These are phyloP conservation scores for Breviolum minutum DNA, from an alignment of 73 alveolate genomes.

Conservation along the genomic window DNA sequence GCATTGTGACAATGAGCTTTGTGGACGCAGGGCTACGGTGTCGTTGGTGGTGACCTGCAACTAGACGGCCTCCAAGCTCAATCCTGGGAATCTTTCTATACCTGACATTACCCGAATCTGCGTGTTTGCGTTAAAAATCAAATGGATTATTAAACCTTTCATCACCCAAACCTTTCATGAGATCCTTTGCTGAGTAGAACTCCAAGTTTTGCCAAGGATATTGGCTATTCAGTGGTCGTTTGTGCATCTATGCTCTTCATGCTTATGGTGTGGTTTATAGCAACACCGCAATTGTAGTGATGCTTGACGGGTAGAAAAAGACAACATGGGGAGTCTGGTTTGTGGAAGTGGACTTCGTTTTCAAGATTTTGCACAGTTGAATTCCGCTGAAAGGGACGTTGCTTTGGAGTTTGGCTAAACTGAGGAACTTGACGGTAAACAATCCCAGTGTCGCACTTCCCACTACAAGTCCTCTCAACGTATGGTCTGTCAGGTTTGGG, in stretches of 20 bases:
- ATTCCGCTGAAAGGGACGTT: too few relatives aligned
- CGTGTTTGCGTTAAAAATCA: too few relatives aligned
- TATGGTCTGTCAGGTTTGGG: slow-evolving; percentile 63
- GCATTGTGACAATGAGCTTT: background rate
- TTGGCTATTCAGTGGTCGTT: slow-evolving; percentile 84
- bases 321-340: background rate
- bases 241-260: slow-evolving; percentile 57
- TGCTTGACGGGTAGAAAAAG: background rate
- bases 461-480: slow-evolving; percentile 1
- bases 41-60: slow-evolving; percentile 33
- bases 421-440: slow-evolving; percentile 62
- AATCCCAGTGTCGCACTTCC: slow-evolving; percentile 62
- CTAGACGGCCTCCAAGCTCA: slow-evolving; percentile 51
- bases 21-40: slow-evolving; percentile 51
- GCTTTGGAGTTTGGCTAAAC: background rate
- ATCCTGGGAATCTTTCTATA: background rate
- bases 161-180: too few relatives aligned
- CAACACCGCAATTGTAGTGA: slow-evolving; percentile 54
- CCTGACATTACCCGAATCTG: background rate
- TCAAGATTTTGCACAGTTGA: too few relatives aligned
- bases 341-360: too few relatives aligned
- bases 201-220: slow-evolving; percentile 26
- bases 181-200: background rate
- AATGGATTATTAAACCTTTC: too few relatives aligned
- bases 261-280: slow-evolving; percentile 66